phyloP scores from a whole-genome alignment of 148 eudicot genomes.

The Chenopodium formosanum region DNA sequence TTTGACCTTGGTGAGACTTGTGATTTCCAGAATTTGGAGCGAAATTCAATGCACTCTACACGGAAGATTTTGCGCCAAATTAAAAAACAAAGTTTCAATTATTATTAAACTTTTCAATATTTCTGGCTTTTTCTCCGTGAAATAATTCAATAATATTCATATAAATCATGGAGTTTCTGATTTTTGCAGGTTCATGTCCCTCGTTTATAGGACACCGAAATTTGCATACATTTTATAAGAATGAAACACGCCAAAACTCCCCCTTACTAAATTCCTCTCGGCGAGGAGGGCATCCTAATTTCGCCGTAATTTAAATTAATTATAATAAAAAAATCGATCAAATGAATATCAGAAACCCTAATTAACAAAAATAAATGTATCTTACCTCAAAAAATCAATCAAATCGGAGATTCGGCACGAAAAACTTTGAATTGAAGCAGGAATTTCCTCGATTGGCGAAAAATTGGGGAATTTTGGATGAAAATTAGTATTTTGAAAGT shows the following conservation, averaged over 20 bases:
- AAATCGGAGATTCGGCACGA: background rate
- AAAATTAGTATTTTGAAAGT: background rate
- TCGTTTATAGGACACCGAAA: conserved; percentile 33
- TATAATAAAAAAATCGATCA: background rate
- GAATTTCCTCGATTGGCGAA: background rate
- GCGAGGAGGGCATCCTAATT: too few species aligned
- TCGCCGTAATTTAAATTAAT: too few species aligned
- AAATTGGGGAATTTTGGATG: background rate
- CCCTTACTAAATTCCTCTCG: background rate
- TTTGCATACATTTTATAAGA: conserved; percentile 7
- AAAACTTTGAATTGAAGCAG: background rate
- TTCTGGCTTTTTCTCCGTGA: conserved; percentile 20
- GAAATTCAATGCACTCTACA: conserved; percentile 22
- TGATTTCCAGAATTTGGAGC: conserved; percentile 33
- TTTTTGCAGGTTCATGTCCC: conserved; percentile 49
- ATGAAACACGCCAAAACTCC: conserved; percentile 16
- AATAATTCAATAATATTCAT: conserved; percentile 11
- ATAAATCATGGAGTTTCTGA: conserved; percentile 26
- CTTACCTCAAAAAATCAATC: conserved; percentile 16
- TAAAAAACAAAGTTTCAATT: background rate
- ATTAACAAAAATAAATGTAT: background rate
- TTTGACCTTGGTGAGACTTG: conserved; percentile 38
- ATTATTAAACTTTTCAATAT: background rate
- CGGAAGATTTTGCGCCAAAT: conserved; percentile 18
- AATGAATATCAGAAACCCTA: background rate